Conservation (phyloP, 495 filamentous ascomycete species). For the Daldinia concentrica region DNA sequence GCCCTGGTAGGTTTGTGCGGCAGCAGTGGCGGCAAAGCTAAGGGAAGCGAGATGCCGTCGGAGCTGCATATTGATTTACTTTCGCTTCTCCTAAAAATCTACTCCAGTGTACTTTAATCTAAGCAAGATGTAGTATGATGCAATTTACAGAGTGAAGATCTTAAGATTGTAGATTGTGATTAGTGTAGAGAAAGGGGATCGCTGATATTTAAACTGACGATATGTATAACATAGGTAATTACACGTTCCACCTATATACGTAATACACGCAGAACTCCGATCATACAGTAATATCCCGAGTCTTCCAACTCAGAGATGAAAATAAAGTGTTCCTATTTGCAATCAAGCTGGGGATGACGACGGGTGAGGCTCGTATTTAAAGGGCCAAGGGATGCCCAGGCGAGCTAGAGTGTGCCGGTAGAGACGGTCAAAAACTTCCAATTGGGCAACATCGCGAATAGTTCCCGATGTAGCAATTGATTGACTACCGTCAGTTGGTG, state of each 20-base stretch:
- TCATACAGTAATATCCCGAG: background rate
- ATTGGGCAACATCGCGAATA: slow-evolving; percentile 19
- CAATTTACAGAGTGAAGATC: background rate
- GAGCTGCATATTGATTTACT: slow-evolving; percentile 33
- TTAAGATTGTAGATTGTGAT: background rate
- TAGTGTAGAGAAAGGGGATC: background rate
- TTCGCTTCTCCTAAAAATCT: background rate
- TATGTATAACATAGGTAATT: slow-evolving; percentile 5
- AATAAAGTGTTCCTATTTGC: slow-evolving; percentile 14
- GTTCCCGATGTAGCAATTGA: slow-evolving; percentile 26
- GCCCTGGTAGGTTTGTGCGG: slow-evolving; percentile 58
- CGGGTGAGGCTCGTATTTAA: slow-evolving; percentile 28
- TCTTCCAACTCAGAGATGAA: background rate
- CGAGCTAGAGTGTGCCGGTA: background rate
- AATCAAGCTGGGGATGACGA: slow-evolving; percentile 14
- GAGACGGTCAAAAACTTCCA: slow-evolving; percentile 17
- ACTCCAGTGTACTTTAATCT: too few species aligned
- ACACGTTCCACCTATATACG: background rate
- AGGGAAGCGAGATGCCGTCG: slow-evolving; percentile 19
- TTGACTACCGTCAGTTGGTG: slow-evolving; percentile 17
- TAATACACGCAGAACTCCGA: background rate
- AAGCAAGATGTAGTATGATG: background rate
- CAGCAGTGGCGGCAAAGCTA: slow-evolving; percentile 20
- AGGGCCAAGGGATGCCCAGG: slow-evolving; percentile 27
- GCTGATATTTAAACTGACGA: slow-evolving; percentile 20